Evolutionary conservation across 75 land plant species (phyloP).

Genomic region (Pinus albicaulis): DNA sequence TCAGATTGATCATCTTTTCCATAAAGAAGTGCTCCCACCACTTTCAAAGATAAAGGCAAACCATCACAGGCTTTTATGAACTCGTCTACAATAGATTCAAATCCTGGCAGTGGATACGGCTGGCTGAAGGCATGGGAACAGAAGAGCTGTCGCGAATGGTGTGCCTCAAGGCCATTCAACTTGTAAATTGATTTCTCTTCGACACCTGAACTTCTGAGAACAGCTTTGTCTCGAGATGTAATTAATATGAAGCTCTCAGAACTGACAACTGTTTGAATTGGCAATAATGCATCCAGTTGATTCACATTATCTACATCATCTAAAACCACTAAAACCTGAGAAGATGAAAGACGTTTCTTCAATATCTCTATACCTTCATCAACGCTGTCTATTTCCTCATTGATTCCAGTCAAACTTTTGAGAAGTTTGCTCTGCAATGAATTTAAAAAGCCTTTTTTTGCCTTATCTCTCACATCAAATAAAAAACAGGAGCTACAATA

Average conservation of each 20-base stretch:
- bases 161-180: not conserved
- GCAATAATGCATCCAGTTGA: constrained; percentile 2
- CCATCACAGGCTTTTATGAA: not conserved
- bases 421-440: not conserved
- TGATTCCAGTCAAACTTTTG: not conserved
- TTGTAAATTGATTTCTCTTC: not conserved
- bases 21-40: not conserved
- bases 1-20: not conserved
- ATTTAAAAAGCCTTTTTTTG: not conserved
- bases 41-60: not conserved
- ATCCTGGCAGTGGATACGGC: not conserved
- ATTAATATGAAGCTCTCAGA: not conserved
- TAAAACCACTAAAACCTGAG: not conserved
- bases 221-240: not conserved
- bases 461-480: constrained; percentile 3
- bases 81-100: not conserved
- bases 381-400: not conserved
- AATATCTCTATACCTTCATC: not conserved
- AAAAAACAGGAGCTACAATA: not conserved
- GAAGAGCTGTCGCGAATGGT: not conserved
- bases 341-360: not conserved
- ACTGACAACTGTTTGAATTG: not conserved
- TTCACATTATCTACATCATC: constrained; percentile 2
- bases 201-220: not conserved
- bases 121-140: not conserved